phyloP scores from a whole-genome alignment of 2,329 filamentous ascomycete species.

The Dactylellina parvicollis region DNA sequence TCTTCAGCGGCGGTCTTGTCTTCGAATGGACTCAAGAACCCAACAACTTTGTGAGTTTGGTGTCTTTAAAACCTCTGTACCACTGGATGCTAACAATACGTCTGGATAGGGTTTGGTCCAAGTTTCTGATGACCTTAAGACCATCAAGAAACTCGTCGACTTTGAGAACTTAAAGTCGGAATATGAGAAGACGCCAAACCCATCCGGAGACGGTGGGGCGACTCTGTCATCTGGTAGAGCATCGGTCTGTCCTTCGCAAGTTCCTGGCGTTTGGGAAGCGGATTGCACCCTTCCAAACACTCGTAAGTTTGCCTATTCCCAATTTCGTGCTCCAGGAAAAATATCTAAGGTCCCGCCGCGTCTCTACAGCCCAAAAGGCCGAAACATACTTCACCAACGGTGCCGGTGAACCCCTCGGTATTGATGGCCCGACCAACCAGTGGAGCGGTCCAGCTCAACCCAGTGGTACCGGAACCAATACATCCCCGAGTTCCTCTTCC shows the following conservation, averaged over 20 bases:
- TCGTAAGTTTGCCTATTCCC: constrained; percentile 25
- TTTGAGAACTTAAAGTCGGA: constrained; percentile 65
- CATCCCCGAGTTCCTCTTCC: constrained; percentile 15
- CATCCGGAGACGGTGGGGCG: constrained; percentile 66
- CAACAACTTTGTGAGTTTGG: constrained; percentile 72
- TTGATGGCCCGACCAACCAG: constrained; percentile 50
- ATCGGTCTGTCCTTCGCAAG: constrained; percentile 26
- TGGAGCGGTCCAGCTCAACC: constrained; percentile 32
- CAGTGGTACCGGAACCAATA: background rate
- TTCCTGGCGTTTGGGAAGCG: constrained; percentile 56
- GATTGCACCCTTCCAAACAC: constrained; percentile 56
- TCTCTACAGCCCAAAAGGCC: constrained; percentile 30
- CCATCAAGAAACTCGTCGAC: constrained; percentile 63
- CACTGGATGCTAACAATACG: background rate
- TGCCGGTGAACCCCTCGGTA: constrained; percentile 39
- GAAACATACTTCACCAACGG: constrained; percentile 22
- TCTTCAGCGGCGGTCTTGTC: constrained; percentile 95
- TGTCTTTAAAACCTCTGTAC: background rate
- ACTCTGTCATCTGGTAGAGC: constrained; percentile 32
- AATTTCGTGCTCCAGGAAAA: background rate
- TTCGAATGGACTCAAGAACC: constrained; percentile 91
- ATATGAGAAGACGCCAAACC: constrained; percentile 63
- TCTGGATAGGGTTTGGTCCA: constrained; percentile 54
- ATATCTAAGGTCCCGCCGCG: constrained; percentile 6
- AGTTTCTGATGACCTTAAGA: constrained; percentile 57